A percentile compares a stretch with the other conserved stretches of the same genome.
Conservation (phyloP, 768 basidiomycete genomes). For the Mycena albidolilacea region DNA sequence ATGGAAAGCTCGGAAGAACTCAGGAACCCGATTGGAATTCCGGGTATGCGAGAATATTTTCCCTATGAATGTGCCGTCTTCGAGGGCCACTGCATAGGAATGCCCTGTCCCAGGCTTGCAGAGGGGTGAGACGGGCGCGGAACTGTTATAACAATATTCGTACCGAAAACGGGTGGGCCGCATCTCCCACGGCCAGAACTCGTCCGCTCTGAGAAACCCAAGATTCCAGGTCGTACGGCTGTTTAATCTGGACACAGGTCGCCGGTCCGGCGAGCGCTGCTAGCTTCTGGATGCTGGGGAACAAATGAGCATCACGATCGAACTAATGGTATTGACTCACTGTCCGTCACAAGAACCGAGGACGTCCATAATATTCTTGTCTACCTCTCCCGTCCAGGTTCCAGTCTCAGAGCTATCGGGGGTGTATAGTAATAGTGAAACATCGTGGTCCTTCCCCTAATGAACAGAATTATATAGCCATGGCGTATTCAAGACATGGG, state of each 20-base stretch:
- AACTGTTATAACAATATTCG: not conserved
- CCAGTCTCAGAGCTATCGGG: too few species aligned
- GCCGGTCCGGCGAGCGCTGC: constrained; percentile 18
- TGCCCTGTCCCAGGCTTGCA: constrained; percentile 9
- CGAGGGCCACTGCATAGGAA: constrained; percentile 18
- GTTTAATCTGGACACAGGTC: constrained; percentile 16
- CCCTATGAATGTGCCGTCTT: constrained; percentile 33
- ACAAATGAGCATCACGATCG: not conserved
- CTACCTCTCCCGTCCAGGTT: too few species aligned
- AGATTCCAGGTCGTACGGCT: constrained; percentile 16
- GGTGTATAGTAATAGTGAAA: too few species aligned
- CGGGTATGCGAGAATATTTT: constrained; percentile 35
- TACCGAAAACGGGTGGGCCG: constrained; percentile 35
- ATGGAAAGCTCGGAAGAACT: constrained; percentile 33
- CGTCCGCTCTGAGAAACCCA: constrained; percentile 35
- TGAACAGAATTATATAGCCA: too few species aligned
- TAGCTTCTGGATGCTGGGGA: constrained; percentile 14
- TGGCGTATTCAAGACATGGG: too few species aligned
- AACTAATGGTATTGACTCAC: constrained; percentile 1
- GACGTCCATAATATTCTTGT: constrained; percentile 7
- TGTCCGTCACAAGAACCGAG: constrained; percentile 14
- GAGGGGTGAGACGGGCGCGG: not conserved
- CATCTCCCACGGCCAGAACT: constrained; percentile 27
- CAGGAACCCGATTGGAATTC: constrained; percentile 13
- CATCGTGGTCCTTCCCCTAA: too few species aligned